phyloP scores from a whole-genome alignment of 306 rosid genomes.

The Gillenia trifoliata region DNA sequence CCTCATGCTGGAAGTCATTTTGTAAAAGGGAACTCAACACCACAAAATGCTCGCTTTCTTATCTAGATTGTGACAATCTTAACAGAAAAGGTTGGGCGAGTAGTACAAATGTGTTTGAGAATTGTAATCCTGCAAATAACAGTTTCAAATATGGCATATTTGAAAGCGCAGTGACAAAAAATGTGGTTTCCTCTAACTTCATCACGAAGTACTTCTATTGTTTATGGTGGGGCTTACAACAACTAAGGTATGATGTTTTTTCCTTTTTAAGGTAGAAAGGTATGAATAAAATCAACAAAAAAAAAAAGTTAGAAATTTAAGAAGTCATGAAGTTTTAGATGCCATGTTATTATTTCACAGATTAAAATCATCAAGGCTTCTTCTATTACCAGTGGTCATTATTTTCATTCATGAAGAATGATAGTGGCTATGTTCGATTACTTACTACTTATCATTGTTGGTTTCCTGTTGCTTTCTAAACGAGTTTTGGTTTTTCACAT shows the following conservation, averaged over 20 bases:
- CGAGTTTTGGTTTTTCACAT: neutral
- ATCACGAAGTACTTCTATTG: conserved; percentile 72
- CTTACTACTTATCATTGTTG: too few species aligned
- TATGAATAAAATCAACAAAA: neutral
- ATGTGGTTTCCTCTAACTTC: conserved; percentile 63
- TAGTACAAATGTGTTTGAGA: conserved; percentile 49
- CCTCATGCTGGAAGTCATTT: conserved; percentile 78
- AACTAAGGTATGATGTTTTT: conserved; percentile 62
- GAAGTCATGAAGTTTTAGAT: conserved; percentile 17
- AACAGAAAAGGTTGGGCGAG: conserved; percentile 41
- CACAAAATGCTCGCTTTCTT: conserved; percentile 33
- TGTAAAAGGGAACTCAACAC: conserved; percentile 56
- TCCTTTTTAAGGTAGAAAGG: conserved; percentile 1
- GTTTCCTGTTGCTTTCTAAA: neutral
- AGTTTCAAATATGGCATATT: conserved; percentile 73
- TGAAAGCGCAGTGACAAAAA: conserved; percentile 49
- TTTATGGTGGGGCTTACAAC: conserved; percentile 99
- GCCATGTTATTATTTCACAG: neutral
- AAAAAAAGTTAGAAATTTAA: neutral
- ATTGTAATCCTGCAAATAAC: conserved; percentile 47
- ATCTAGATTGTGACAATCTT: conserved; percentile 61
- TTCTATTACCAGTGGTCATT: neutral
- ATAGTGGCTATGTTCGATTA: conserved; percentile 2
- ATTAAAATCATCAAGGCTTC: neutral
- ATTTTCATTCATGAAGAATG: neutral